Base-by-base conservation (phyloP, 2,329 filamentous ascomycete species). In the Ceratocystis diversiconidia region DNA sequence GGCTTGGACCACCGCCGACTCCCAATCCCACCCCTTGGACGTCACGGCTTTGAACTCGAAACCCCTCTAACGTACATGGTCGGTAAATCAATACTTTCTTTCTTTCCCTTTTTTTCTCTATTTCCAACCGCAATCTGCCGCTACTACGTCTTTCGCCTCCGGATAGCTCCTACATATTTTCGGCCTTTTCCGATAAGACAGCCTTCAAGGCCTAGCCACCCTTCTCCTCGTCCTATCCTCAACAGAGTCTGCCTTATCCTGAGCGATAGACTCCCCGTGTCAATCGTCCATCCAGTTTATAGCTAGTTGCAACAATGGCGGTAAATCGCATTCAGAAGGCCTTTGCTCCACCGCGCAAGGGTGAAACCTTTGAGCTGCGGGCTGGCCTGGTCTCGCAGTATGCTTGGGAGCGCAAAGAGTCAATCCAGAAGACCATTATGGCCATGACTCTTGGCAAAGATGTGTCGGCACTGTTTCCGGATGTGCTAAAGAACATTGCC, bases 361-460 rank as follows among this genome's bases (percentile, higher is more conserved):
- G 94, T 75, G 94, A 99, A 79, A 99, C 94, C 17, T 97, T 96
- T 75, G 94, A 99, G 81, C 79, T 99, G 77, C 88, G 94, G 75
- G 90, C 92, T 69, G 94, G 94, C 48, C 80, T 99, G 75, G 94
- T 95, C 69, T 99, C 94, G 69, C 94, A 99, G 79, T 99, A 97
- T 87, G 94, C 94, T 68, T 96, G 95, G 78, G 94, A 99, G 83
- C 87, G 91, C 73, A 99, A 99, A 77, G 94, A 99, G 80, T 89
- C 94, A 28, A 99, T 99, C 71, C 94, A 99, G 75, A 97, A 96
- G 82, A 99, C 94, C 70, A 99, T 99, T 79, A 97, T 97, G 92
- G 92, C 94, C 74, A 99, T 99, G 94, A 99, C 94, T 1, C 76
- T 99, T 71, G 94, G 94, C 75, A 99, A 99, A 77, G 94, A 99